Base-by-base conservation (phyloP, 2,329 filamentous ascomycete species). In the Fusarium sp. region DNA sequence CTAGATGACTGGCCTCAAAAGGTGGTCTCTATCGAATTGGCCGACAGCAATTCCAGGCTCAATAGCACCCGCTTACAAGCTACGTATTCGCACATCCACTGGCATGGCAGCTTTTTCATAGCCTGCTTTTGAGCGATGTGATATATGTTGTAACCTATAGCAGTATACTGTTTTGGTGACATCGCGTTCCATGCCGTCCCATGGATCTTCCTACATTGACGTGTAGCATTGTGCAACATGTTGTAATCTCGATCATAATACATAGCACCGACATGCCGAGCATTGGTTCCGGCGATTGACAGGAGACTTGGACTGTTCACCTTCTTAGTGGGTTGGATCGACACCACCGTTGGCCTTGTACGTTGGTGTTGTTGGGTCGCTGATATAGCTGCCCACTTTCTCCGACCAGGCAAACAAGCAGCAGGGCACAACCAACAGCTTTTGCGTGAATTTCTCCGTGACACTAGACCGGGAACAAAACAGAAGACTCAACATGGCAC, bases 1-100 rank as follows among this genome's bases (percentile, higher is more conserved):
- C 44, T 38, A 51, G 26, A 52, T 57, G 66, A 54, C 43, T 39
- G 67, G 67, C 58, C 67, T 69, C 67, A 70, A 68, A 52, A 31
- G 58, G 43, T 39, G 49, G 43, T 40, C 36, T n/a, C 36, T 28
- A 34, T 45, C n/a, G 26, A 20, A 70, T 68, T 70, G 53, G 50
- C 7, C 17, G 39, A 18, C 10, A 28, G 39, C 45, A 54, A 40
- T 20, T 40, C 40, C 61, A 45, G 28, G 18, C 54, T 60, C 17
- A 39, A 45, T 39, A 10, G 22, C 17, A 45, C 15, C 9, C 18
- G 44, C 22, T 34, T 33, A 24, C 18, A 51, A n/a, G 34, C 44
- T 34, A 24, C 56, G 48, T 49, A n/a, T 44, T 48, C 28, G 24
- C n/a, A 14, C 24, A 5, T 24, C 22, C 22, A 24, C 46, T 26